Conservation (phyloP, 1,284 basidiomycete genomes). For the Boletus semigastroideus region DNA sequence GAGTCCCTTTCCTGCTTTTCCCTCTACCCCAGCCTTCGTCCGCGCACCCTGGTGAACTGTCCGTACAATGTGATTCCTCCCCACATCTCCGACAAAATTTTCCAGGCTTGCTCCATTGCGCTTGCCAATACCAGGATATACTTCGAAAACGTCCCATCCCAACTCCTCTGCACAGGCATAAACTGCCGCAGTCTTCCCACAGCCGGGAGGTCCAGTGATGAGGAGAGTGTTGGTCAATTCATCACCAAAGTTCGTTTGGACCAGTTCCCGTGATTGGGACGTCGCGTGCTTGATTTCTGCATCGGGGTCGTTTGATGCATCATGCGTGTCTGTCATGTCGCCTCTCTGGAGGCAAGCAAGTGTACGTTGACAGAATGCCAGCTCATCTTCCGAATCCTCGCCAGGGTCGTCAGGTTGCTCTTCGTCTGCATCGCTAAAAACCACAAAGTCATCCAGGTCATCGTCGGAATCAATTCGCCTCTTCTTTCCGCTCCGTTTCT, state of each 20-base stretch:
- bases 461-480: conserved; percentile 53
- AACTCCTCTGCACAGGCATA: conserved; percentile 93
- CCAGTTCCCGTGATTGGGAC: conserved; percentile 3
- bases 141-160: conserved; percentile 96
- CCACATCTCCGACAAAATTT: conserved; percentile 87
- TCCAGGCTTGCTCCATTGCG: conserved; percentile 81
- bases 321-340: conserved; percentile 1
- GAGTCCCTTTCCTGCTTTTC: conserved; percentile 9
- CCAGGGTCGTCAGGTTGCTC: conserved; percentile 35
- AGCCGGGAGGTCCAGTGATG: conserved; percentile 79
- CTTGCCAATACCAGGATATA: conserved; percentile 92
- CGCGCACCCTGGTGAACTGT: conserved; percentile 14
- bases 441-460: conserved; percentile 51
- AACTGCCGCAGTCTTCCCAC: conserved; percentile 91
- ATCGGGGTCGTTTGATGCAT: conserved; percentile 13
- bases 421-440: conserved; percentile 44
- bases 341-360: conserved; percentile 15
- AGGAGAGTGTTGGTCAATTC: conserved; percentile 83
- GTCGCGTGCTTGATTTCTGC: conserved; percentile 10
- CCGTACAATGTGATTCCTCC: conserved; percentile 84
- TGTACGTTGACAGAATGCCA: conserved; percentile 30
- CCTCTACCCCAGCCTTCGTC: conserved; percentile 7
- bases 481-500: conserved; percentile 46
- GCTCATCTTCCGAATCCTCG: conserved; percentile 36
- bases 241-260: conserved; percentile 38